Conservation (phyloP, 129 eudicot species). For the Ambrosia artemisiifolia region DNA sequence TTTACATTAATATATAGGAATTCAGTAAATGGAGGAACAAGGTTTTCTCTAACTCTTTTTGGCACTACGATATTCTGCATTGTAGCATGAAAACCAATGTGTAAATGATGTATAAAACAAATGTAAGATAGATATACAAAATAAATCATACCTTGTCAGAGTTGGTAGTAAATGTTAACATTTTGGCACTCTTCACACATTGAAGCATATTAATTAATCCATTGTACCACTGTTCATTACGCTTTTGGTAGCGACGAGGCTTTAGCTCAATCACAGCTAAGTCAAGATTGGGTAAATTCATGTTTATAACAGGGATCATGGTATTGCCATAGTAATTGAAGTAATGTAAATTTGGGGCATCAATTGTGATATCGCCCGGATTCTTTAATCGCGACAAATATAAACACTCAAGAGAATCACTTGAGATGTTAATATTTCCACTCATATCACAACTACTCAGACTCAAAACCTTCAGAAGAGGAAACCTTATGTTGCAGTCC, state of each 20-base stretch:
- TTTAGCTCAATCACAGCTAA: neutral
- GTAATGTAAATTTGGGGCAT: neutral
- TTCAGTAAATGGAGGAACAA: conserved; percentile 9
- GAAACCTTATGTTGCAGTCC: neutral
- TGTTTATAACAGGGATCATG: neutral
- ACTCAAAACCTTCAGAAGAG: neutral
- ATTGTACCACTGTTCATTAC: too few species aligned
- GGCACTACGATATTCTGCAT: conserved; percentile 5
- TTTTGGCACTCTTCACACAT: too few species aligned
- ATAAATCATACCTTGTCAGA: neutral
- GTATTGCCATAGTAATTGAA: conserved; percentile 3
- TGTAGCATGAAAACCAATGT: neutral
- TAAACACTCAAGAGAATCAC: neutral
- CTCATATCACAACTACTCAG: conserved; percentile 9
- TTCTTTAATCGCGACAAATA: neutral
- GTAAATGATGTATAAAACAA: neutral
- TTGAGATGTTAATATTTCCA: conserved; percentile 6
- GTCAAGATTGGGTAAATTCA: neutral
- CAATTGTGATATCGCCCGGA: neutral
- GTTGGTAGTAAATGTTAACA: too few species aligned
- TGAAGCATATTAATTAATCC: too few species aligned
- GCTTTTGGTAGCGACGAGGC: neutral
- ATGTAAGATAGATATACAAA: neutral
- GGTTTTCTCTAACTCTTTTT: neutral
- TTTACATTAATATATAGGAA: neutral